These are phyloP conservation scores for Sanghuangporus baumii DNA, from an alignment of 1,284 basidiomycete genomes.

Conservation along the genomic window DNA sequence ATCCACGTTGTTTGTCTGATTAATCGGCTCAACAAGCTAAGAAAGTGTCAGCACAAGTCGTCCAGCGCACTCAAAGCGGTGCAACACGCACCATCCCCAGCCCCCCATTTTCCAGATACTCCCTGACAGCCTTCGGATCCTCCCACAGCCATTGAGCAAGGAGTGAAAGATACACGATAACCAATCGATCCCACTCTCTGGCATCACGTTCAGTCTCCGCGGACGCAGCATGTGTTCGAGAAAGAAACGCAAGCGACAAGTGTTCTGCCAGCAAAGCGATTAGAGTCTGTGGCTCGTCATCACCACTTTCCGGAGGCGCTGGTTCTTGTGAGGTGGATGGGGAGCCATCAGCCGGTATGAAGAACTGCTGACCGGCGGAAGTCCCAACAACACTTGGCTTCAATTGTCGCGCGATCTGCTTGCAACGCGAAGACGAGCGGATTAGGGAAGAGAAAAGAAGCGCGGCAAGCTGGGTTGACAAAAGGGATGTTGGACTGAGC, in stretches of 20 bases:
- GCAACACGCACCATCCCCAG: slow-evolving; percentile 72
- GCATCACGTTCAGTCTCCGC: slow-evolving; percentile 49
- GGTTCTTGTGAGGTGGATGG: slow-evolving; percentile 27
- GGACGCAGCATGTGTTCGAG: slow-evolving; percentile 61
- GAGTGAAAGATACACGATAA: slow-evolving; percentile 81
- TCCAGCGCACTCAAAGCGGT: not conserved
- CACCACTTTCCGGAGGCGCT: slow-evolving; percentile 34
- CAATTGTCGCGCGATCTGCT: slow-evolving; percentile 70
- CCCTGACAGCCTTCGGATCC: slow-evolving; percentile 80
- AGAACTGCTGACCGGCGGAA: slow-evolving; percentile 39
- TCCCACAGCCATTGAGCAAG: slow-evolving; percentile 97
- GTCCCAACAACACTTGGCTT: slow-evolving; percentile 41
- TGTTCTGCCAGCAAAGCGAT: slow-evolving; percentile 72
- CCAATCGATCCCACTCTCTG: slow-evolving; percentile 85
- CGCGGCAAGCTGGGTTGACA: slow-evolving; percentile 61
- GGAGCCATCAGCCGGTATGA: slow-evolving; percentile 66
- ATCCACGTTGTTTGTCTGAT: slow-evolving; percentile 84
- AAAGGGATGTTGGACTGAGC: slow-evolving; percentile 46
- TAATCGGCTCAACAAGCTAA: slow-evolving; percentile 90
- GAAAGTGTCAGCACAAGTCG: not conserved
- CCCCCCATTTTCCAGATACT: slow-evolving; percentile 88
- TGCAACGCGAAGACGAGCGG: slow-evolving; percentile 63
- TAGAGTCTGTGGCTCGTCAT: slow-evolving; percentile 64
- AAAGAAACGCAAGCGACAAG: slow-evolving; percentile 62
- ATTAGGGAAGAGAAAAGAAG: slow-evolving; percentile 69